Evolutionary conservation across 2,329 filamentous ascomycete species (phyloP), one percentile per base, ranked within the genome.

Genomic region (Colletotrichum kahawae): DNA sequence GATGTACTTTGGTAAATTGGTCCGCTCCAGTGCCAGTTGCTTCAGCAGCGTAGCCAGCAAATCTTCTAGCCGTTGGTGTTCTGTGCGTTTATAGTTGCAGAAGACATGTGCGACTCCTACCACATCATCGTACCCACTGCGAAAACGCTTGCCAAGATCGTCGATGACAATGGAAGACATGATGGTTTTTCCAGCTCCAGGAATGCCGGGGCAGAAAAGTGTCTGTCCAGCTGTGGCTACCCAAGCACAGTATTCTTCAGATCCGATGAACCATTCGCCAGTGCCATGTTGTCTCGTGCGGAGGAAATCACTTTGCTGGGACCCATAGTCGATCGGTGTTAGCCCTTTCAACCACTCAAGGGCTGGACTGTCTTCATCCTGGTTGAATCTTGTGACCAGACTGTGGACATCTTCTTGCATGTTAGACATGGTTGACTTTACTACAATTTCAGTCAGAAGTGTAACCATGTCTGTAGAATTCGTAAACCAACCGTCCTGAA

Each of bases 111-210:
- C 85, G 33, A 90, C 80, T 1, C 84, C 84, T 38, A 85, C 63
- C 3, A 9, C 70, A 0, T n/a, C 2, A 16, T 83, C 76, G 2
- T 79, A 33, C 4, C 31, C 9, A 34, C 33, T 74, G 1, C 70
- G 16, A 62, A 81, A 83, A 3, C 36, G 56, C 1, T 24, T 71
- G 6, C 12, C 16, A 5, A 90, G 79, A 29, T 88, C n/a, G 4
- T 89, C 81, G 1, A 90, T 77, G 0, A 86, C 82, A 10, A 85
- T 82, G 0, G 87, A 83, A 1, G 85, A 79, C 2, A 87, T 69
- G 5, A 88, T 86, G 1, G 87, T 89, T 78, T 90, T 90, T 4
- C 88, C 87, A 0, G 87, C 84, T 9, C 88, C 87, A 0, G 87
- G 87, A 18, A 87, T 86, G 1, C 87, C 87, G 8, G 82, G 83